Conservation (phyloP, 345 rosid genomes). For the Populus euphratica region DNA sequence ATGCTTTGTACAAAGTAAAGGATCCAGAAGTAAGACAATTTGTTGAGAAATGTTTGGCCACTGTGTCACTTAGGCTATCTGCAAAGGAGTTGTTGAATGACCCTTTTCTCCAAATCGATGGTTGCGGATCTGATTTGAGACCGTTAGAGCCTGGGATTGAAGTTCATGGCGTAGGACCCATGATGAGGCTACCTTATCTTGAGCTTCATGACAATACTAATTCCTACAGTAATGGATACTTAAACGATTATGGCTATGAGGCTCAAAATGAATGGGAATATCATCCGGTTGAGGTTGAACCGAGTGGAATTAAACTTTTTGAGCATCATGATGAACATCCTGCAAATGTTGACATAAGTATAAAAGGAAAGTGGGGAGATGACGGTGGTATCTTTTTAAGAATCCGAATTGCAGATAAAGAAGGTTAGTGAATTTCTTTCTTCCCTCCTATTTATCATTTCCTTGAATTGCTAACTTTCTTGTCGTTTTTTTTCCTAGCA, state of each 20-base stretch:
- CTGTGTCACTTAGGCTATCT: constrained; percentile 74
- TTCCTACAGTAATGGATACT: constrained; percentile 41
- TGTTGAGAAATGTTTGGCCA: constrained; percentile 87
- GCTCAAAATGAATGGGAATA: constrained; percentile 50
- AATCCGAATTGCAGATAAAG: constrained; percentile 73
- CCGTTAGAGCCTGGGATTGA: constrained; percentile 41
- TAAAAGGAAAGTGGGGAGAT: constrained; percentile 68
- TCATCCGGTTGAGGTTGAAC: constrained; percentile 48
- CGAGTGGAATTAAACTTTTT: constrained; percentile 63
- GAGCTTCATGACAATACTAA: constrained; percentile 35
- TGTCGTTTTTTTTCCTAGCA: not conserved
- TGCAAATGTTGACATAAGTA: constrained; percentile 57
- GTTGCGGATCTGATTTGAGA: constrained; percentile 52
- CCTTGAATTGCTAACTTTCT: not conserved
- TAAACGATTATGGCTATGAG: constrained; percentile 35
- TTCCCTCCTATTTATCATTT: not conserved
- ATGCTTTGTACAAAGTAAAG: constrained; percentile 71
- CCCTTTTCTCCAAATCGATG: constrained; percentile 65
- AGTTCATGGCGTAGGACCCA: constrained; percentile 42
- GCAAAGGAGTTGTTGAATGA: constrained; percentile 81
- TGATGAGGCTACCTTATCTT: constrained; percentile 49
- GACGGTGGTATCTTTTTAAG: constrained; percentile 67
- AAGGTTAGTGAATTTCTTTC: constrained; percentile 48
- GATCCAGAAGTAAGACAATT: constrained; percentile 75
- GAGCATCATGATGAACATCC: constrained; percentile 63